phyloP scores from a whole-genome alignment of 2,329 filamentous ascomycete species.

The Aureobasidium zeae region DNA sequence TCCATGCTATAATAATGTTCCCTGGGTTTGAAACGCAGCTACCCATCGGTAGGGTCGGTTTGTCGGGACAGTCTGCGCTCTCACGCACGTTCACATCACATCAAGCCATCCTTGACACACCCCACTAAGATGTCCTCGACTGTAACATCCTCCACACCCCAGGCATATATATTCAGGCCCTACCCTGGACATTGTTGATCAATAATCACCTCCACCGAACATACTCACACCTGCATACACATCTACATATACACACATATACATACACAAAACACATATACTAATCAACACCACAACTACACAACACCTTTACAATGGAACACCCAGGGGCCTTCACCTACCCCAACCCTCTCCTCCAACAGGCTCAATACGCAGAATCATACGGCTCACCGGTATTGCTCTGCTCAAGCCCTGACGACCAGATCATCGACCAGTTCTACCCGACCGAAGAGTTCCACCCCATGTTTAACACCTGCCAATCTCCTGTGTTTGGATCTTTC shows the following conservation, averaged over 20 bases:
- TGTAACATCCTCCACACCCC: slow-evolving; percentile 9
- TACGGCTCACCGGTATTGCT: slow-evolving; percentile 8
- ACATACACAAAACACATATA: no score
- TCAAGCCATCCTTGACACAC: slow-evolving; percentile 11
- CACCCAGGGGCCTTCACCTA: slow-evolving; percentile 3
- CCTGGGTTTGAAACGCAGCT: slow-evolving; percentile 12
- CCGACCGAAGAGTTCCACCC: slow-evolving; percentile 3
- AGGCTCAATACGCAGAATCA: slow-evolving; percentile 5
- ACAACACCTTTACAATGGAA: slow-evolving; percentile 3
- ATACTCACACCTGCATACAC: no score
- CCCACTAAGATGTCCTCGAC: slow-evolving; percentile 6
- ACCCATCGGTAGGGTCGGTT: slow-evolving; percentile 13
- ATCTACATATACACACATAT: no score
- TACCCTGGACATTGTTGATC: slow-evolving; percentile 12
- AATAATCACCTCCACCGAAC: slow-evolving; percentile 1
- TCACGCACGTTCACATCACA: slow-evolving; percentile 4
- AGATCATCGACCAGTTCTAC: slow-evolving; percentile 12
- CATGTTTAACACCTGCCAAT: slow-evolving; percentile 14
- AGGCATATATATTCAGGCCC: slow-evolving; percentile 12
- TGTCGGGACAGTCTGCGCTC: slow-evolving; percentile 8
- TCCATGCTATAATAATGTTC: slow-evolving; percentile 14
- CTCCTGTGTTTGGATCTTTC: slow-evolving; percentile 4
- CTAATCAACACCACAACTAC: no score
- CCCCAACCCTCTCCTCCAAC: slow-evolving; percentile 3
- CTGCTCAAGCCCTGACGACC: slow-evolving; percentile 13